Conservation (phyloP, 495 filamentous ascomycete genomes). For the Aspergillus biplanus region DNA sequence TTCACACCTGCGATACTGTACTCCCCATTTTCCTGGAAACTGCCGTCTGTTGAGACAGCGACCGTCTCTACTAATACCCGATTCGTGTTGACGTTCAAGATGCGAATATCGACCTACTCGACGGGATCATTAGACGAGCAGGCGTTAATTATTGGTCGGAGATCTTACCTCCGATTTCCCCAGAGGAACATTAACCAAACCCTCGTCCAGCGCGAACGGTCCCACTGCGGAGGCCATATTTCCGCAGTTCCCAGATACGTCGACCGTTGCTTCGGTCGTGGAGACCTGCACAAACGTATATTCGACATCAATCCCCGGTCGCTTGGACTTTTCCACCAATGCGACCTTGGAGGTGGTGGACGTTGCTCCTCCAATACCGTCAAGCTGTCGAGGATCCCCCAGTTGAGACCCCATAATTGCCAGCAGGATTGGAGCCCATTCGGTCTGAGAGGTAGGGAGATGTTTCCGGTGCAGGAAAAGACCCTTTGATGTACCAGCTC, state of each 20-base stretch:
- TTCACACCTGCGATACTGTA: constrained; percentile 33
- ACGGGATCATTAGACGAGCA: too few species aligned
- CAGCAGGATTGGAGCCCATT: constrained; percentile 37
- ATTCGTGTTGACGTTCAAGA: constrained; percentile 38
- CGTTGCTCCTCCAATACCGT: constrained; percentile 43
- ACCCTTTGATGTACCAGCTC: constrained; percentile 44
- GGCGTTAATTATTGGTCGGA: too few species aligned
- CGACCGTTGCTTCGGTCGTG: constrained; percentile 33
- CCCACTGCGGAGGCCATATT: constrained; percentile 45
- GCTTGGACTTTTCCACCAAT: constrained; percentile 33
- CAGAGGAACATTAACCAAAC: constrained; percentile 14
- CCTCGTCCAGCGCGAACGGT: constrained; percentile 42
- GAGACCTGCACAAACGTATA: constrained; percentile 45
- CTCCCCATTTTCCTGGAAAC: constrained; percentile 30
- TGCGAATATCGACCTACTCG: constrained; percentile 32
- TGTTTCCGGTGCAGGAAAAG: constrained; percentile 39
- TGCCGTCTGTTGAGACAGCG: constrained; percentile 25
- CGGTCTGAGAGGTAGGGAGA: constrained; percentile 26
- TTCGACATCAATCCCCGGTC: constrained; percentile 37
- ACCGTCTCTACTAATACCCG: constrained; percentile 34
- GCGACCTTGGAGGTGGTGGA: constrained; percentile 47
- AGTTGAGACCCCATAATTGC: constrained; percentile 34
- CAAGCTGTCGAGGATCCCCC: constrained; percentile 25
- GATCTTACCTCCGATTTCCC: too few species aligned
- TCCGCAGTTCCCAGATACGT: constrained; percentile 47